Percentiles rank a stretch among this genome's conserved stretches.
Conservation (phyloP, 352 stramenopile species). For the Phytophthora sp. region DNA sequence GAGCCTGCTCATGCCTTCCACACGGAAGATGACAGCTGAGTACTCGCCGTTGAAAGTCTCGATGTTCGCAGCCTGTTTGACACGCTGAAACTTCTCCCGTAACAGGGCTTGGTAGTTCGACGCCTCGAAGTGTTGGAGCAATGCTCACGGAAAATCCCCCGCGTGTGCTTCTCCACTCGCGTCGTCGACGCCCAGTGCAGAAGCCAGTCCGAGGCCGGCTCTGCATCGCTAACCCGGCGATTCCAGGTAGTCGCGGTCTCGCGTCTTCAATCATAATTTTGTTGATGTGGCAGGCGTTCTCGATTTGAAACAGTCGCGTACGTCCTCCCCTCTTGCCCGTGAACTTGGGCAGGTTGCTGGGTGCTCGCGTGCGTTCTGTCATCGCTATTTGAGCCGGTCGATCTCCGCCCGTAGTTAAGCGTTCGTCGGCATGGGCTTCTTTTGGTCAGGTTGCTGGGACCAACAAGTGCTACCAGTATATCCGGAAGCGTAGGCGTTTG, state of each 20-base stretch:
- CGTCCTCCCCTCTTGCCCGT: not conserved
- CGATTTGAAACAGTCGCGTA: constrained; percentile 1
- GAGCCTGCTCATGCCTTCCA: no score
- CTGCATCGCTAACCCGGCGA: constrained; percentile 1
- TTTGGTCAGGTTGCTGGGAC: not conserved
- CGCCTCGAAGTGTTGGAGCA: no score
- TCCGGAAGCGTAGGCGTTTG: no score
- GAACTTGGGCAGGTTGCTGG: not conserved
- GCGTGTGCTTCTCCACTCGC: no score
- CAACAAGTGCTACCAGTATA: constrained; percentile 4
- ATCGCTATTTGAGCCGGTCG: constrained; percentile 1
- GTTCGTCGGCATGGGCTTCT: constrained; percentile 1
- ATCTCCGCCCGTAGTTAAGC: not conserved
- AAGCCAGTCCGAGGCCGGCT: not conserved
- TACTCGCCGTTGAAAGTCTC: not conserved
- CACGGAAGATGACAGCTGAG: no score
- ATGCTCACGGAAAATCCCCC: no score
- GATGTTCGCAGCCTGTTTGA: not conserved
- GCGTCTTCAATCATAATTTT: not conserved
- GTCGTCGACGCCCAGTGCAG: no score
- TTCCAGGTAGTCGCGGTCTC: not conserved
- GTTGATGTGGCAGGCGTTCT: constrained; percentile 12
- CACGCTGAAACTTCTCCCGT: not conserved
- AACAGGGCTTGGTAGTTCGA: not conserved
- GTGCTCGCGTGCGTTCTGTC: not conserved